Evolutionary conservation across 768 basidiomycete species (phyloP).

Genomic region (Terana coerulea): DNA sequence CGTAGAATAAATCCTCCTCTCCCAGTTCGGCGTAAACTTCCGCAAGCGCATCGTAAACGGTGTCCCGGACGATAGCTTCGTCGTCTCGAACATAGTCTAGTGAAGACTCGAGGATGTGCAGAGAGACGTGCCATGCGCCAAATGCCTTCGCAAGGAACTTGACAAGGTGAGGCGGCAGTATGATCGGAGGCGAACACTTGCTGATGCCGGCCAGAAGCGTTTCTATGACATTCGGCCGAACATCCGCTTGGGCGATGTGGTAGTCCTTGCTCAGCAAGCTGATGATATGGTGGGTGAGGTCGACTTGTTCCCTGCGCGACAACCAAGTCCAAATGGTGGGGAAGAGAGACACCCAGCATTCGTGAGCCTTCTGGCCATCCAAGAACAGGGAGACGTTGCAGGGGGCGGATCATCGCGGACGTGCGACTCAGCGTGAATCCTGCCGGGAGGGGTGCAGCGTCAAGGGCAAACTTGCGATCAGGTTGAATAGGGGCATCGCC

Average conservation of each 20-base stretch:
- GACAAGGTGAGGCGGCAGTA: conserved; percentile 88
- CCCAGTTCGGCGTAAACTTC: conserved; percentile 94
- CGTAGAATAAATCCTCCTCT: conserved; percentile 97
- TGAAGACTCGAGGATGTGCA: conserved; percentile 83
- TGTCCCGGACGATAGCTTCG: conserved; percentile 75
- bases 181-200: conserved; percentile 83
- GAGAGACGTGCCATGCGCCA: conserved; percentile 89
- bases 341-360: conserved; percentile 86
- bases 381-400: conserved; percentile 81
- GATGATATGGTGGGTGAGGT: conserved; percentile 87
- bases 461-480: conserved; percentile 36
- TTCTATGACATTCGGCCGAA: conserved; percentile 90
- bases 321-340: conserved; percentile 83
- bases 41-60: conserved; percentile 84
- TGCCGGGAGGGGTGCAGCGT: conserved; percentile 28
- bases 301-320: conserved; percentile 80
- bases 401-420: conserved; percentile 60
- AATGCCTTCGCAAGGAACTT: conserved; percentile 97
- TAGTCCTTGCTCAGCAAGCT: conserved; percentile 90
- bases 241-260: conserved; percentile 82
- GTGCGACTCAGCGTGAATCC: conserved; percentile 44
- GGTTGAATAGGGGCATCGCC: conserved; percentile 37
- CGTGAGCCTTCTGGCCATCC: conserved; percentile 73
- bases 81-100: conserved; percentile 78
- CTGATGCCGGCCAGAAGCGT: conserved; percentile 83